Evolutionary conservation across 139 green algal genomes (phyloP), one percentile per base, ranked within the genome.

Genomic region (Coelastrella sp.): DNA sequence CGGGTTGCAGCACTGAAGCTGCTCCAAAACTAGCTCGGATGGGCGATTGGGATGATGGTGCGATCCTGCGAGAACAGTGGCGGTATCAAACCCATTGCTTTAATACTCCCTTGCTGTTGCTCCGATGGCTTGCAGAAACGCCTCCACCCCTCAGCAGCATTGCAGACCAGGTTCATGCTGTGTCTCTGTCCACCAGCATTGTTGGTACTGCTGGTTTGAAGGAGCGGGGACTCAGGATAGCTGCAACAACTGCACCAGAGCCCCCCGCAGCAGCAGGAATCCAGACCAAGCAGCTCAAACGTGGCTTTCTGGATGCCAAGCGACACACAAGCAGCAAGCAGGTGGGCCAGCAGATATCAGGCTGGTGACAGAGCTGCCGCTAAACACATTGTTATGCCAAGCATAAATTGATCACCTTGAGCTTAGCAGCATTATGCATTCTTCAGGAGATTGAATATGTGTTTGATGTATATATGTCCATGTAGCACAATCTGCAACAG

Each of bases 81-180:
- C 19, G 8, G 10, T 78, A 78, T 78, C 70, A n/a, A 35, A 11
- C 8, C 14, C 10, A 11, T 25, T 22, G 70, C 70, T 78, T 3
- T 20, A 66, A 83, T 49, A 49, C 35, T 49, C 35, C 35, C 35
- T 25, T 78, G 20, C 22, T 35, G 22, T 25, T 22, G 7, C 49
- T 61, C 15, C 59, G 15, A 9, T 22, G 9, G 22, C 61, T 14
- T 84, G 84, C 87, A 92, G 93, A 95, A 74, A 85, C 88, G 1
- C 93, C 93, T 7, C 93, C 93, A n/a, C 90, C 91, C 4, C 87
- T 95, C 11, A 91, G 78, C 76, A 94, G 90, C 66, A 25, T 95
- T 17, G 0, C 89, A 27, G 93, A 93, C 68, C 93, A 95, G 74
- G 56, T 95, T 0, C 56, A 91, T 25, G 93, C 93, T 15, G 35